Evolutionary conservation across 768 basidiomycete species (phyloP), one percentile per base, ranked within the genome.

Genomic region (Collybia nuda): DNA sequence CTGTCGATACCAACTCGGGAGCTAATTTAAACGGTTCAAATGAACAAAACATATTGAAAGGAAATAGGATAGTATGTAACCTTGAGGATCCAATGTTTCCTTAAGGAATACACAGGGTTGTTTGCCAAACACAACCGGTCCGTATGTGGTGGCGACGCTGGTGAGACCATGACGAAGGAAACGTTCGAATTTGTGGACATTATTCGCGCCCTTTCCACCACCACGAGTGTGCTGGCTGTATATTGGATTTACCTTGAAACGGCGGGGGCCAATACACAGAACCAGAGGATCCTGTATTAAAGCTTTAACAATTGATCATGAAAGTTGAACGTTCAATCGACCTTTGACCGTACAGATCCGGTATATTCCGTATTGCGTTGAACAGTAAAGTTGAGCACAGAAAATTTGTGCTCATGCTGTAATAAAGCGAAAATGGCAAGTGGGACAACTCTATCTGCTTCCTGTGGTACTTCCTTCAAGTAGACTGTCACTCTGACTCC

Each of bases 381-480:
- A 1, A 98, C 81, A 7, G 90, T 84, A 55, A 98, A 96, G 66
- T 98, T 92, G 17, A 95, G 74, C 17, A 93, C 90, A 6, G 94
- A 88, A 56, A 88, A 82, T 71, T 98, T 99, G 75, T 98, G 95
- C 61, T 99, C 97, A 66, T 99, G 95, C 63, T 93, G 89, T 50
- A 94, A 71, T 28, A 99, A 76, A 6, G 86, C 88, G 57, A 95
- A 92, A 9, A 95, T 62, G 28, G 85, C 72, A 56, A 94, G 69
- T 0, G 85, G 85, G 4, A 67, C 63, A 14, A 56, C 58, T 6
- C 60, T 56, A n/a, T 70, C 68, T 5, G 82, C 86, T 41, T 80
- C 78, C 58, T 74, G 71, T 0, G 95, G 92, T 1, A 90, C 93
- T 44, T 84, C 82, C 57, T 83, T 82, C 48, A 99, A 63, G 59